Percentiles rank a stretch among this genome's conserved stretches.
Evolutionary conservation across 306 rosid genomes (phyloP).

Genomic region (Rosa rugosa): DNA sequence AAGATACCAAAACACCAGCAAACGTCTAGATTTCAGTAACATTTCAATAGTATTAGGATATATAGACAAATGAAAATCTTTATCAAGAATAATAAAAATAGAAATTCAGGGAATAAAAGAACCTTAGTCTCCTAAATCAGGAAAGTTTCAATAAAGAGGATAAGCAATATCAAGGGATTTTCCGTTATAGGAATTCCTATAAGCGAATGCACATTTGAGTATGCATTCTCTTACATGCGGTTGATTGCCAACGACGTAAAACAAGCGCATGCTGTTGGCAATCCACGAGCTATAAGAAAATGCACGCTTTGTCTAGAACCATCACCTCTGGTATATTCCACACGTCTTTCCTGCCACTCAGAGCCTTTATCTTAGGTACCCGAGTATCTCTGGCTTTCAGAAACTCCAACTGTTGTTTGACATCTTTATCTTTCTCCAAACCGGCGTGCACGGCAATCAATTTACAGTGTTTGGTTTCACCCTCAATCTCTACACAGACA

Average conservation of each 20-base stretch:
- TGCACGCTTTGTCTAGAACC: neutral
- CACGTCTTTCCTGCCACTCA: slow-evolving; percentile 73
- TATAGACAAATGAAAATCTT: neutral
- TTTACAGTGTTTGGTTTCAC: slow-evolving; percentile 58
- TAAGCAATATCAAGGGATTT: neutral
- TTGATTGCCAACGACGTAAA: neutral
- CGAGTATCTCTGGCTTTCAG: slow-evolving; percentile 72
- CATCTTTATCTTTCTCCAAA: slow-evolving; percentile 62
- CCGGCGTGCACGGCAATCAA: slow-evolving; percentile 96
- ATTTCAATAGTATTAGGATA: slow-evolving; percentile 7
- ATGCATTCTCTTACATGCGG: neutral
- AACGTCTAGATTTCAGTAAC: slow-evolving; percentile 12
- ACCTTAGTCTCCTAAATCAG: neutral
- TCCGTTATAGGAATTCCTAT: neutral
- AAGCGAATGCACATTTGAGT: neutral
- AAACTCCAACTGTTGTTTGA: slow-evolving; percentile 60
- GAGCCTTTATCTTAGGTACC: slow-evolving; percentile 56
- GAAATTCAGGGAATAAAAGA: neutral
- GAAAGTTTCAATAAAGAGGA: neutral
- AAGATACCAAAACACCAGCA: slow-evolving; percentile 11
- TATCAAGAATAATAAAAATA: neutral
- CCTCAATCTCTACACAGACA: slow-evolving; percentile 59
- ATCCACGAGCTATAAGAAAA: neutral
- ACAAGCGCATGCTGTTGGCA: neutral
- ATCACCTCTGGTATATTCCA: slow-evolving; percentile 84